Conservation (phyloP, 805 yeast genomes). For the Starmera dryadoides region DNA sequence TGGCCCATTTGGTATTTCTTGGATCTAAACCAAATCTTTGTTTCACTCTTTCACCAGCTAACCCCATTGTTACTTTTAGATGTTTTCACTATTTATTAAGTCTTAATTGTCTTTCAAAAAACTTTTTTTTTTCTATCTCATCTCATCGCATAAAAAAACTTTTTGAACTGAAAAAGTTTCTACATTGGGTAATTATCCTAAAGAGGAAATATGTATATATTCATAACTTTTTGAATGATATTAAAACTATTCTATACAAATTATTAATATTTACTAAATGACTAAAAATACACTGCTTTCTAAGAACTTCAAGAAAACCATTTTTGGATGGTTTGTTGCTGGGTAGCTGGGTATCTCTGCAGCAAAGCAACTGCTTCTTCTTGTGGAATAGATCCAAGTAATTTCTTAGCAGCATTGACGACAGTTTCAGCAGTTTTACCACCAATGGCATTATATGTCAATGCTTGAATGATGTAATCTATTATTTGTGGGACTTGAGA, state of each 20-base stretch:
- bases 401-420: constrained; percentile 53
- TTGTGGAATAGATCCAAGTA: constrained; percentile 61
- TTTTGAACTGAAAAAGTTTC: background rate
- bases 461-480: constrained; percentile 66
- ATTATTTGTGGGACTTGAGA: constrained; percentile 53
- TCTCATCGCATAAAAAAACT: background rate
- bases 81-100: no score
- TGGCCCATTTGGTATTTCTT: constrained; percentile 90
- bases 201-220: background rate
- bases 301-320: constrained; percentile 36
- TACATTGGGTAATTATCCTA: background rate
- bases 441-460: constrained; percentile 54
- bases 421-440: constrained; percentile 69
- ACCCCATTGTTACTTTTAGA: constrained; percentile 58
- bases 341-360: constrained; percentile 53
- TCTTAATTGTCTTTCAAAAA: no score
- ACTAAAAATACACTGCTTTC: background rate
- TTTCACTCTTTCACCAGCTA: constrained; percentile 73
- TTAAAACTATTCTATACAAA: no score
- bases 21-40: constrained; percentile 91
- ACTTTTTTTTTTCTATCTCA: background rate
- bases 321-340: constrained; percentile 51
- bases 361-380: constrained; percentile 59
- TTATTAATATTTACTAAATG: no score
- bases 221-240: no score